phyloP scores from a whole-genome alignment of 371 early-diverging fungal genomes.

The Gilbertella persicaria region DNA sequence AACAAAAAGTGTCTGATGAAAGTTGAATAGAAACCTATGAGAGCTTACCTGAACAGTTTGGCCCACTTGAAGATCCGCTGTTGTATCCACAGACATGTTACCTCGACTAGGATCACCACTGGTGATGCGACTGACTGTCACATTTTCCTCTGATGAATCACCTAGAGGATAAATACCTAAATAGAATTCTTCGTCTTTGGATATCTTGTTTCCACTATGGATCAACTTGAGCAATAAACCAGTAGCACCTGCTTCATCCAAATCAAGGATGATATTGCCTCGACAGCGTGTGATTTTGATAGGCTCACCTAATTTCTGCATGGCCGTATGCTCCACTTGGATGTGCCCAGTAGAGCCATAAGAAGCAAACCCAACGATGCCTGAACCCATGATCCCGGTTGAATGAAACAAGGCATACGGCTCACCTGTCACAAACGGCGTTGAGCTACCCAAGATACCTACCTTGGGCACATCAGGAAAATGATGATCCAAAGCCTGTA shows the following conservation, averaged over 20 bases:
- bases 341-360: slow-evolving; percentile 15
- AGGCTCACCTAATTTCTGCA: slow-evolving; percentile 54
- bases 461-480: slow-evolving; percentile 53
- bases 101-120: slow-evolving; percentile 80
- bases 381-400: slow-evolving; percentile 52
- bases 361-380: slow-evolving; percentile 63
- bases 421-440: slow-evolving; percentile 70
- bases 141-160: slow-evolving; percentile 13
- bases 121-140: slow-evolving; percentile 63
- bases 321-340: slow-evolving; percentile 35
- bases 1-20: background rate
- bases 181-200: slow-evolving; percentile 63
- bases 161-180: slow-evolving; percentile 44
- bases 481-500: slow-evolving; percentile 55
- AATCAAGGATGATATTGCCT: slow-evolving; percentile 73
- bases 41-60: slow-evolving; percentile 60
- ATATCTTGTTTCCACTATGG: slow-evolving; percentile 29
- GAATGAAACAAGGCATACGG: slow-evolving; percentile 64
- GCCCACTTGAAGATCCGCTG: slow-evolving; percentile 61
- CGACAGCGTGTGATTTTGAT: slow-evolving; percentile 64
- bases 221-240: slow-evolving; percentile 58
- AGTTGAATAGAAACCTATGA: background rate
- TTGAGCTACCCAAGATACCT: slow-evolving; percentile 66
- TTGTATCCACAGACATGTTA: slow-evolving; percentile 74
- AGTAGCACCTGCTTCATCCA: slow-evolving; percentile 68